These are phyloP conservation scores for Agaricus subrufescens DNA, from an alignment of 768 basidiomycete genomes.

Conservation along the genomic window DNA sequence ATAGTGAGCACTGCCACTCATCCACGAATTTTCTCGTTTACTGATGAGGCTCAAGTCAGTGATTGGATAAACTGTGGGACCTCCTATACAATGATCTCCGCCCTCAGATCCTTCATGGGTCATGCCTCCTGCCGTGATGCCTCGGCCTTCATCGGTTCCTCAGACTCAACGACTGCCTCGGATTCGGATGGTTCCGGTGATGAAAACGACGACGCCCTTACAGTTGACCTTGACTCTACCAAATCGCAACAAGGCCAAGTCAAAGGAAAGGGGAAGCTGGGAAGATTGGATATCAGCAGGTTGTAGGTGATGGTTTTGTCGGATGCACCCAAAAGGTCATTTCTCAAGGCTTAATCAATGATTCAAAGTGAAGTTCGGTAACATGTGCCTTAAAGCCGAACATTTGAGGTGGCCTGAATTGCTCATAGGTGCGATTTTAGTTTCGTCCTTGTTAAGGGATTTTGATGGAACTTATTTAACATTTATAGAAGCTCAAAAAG, in stretches of 20 bases:
- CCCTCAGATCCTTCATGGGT: constrained; percentile 92
- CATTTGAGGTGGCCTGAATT: constrained; percentile 88
- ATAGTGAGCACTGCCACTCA: constrained; percentile 31
- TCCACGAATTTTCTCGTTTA: background rate
- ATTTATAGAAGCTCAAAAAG: constrained; percentile 1
- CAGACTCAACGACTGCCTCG: constrained; percentile 6
- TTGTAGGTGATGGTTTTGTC: constrained; percentile 88
- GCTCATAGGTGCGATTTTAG: constrained; percentile 52
- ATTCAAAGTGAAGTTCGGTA: constrained; percentile 86
- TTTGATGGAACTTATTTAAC: background rate
- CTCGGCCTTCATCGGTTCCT: constrained; percentile 23
- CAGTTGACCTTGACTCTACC: constrained; percentile 30
- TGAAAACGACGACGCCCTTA: constrained; percentile 29
- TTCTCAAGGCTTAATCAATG: constrained; percentile 93
- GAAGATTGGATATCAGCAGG: constrained; percentile 69
- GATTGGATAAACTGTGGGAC: constrained; percentile 89
- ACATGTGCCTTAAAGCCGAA: constrained; percentile 65
- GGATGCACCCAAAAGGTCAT: constrained; percentile 91
- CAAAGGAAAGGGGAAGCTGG: constrained; percentile 19
- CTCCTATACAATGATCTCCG: constrained; percentile 93
- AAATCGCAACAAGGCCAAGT: constrained; percentile 22
- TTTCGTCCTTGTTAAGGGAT: background rate
- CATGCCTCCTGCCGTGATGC: constrained; percentile 82
- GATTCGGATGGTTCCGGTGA: constrained; percentile 16
- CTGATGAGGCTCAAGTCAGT: constrained; percentile 47